Evolutionary conservation across 1,284 basidiomycete genomes (phyloP).

Genomic region (Boletus albobrunnescens): DNA sequence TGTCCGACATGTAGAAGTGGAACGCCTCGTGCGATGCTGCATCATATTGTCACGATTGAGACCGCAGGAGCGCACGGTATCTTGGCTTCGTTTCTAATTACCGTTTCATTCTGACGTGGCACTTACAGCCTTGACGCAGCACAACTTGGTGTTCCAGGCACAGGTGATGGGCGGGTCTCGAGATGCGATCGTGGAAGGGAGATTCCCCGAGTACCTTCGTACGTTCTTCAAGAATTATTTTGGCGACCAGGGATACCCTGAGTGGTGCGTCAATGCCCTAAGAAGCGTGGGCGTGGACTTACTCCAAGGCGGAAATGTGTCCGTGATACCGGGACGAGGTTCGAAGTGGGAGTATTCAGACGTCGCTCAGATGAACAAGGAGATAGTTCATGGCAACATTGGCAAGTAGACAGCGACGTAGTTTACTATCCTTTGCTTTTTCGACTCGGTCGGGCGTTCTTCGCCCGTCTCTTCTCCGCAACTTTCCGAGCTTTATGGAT

Average conservation of each 20-base stretch:
- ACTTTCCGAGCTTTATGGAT: constrained; percentile 73
- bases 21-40: constrained; percentile 65
- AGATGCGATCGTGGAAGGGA: constrained; percentile 70
- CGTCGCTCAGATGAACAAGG: constrained; percentile 16
- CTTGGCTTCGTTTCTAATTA: constrained; percentile 21
- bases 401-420: constrained; percentile 10
- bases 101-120: constrained; percentile 21
- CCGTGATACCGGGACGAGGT: constrained; percentile 56
- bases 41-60: constrained; percentile 71
- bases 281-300: constrained; percentile 73
- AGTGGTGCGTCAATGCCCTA: constrained; percentile 80
- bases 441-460: constrained; percentile 68
- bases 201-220: constrained; percentile 71
- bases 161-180: constrained; percentile 76
- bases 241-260: constrained; percentile 65
- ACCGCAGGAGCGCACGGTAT: constrained; percentile 77
- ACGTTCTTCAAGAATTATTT: constrained; percentile 74
- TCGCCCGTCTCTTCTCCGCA: constrained; percentile 59
- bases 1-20: constrained; percentile 73
- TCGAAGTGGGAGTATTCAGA: constrained; percentile 72
- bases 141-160: constrained; percentile 80
- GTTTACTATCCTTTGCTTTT: constrained; percentile 46
- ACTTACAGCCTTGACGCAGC: constrained; percentile 63
- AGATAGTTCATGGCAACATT: constrained; percentile 1
- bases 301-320: constrained; percentile 47